Base-by-base conservation (phyloP, 495 filamentous ascomycete species). In the Xylaria venustula region DNA sequence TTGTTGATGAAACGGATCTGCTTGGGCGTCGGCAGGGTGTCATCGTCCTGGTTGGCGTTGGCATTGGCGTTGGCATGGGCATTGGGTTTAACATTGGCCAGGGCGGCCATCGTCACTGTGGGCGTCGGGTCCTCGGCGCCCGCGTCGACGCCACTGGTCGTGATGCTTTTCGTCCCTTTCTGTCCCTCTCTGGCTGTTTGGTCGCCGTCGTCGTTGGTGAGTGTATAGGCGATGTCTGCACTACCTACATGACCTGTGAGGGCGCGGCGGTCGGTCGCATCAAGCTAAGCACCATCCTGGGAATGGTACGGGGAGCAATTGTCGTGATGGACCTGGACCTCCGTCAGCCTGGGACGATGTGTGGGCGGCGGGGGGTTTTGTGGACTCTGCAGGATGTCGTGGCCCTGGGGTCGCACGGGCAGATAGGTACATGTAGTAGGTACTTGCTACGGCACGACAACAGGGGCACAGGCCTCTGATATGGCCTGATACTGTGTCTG, bases 1-100 rank as follows among this genome's bases (percentile, higher is more conserved):
- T 89, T 91, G 56, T 89, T 87, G 63, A 93, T 88, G 72, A 92
- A 92, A 64, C 90, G 85, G 54, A 93, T 90, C 72, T 80, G 77
- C 70, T 82, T 82, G 26, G 72, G 79, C 25, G 78, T 71, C 47
- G 79, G 80, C 44, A 79, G 63, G 61, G 67, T 62, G 49, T 71
- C 69, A 8, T 64, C 69, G 67, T 59, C 50, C 69, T 65, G 68
- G 61, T 74, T 78, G 56, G 75, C 71, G n/a, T n/a, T n/a, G n/a
- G n/a, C n/a, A n/a, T n/a, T 52, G 70, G 66, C 69, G 61, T 74
- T 78, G 56, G 75, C 71, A n/a, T n/a, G n/a, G n/a, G n/a, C n/a
- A n/a, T n/a, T n/a, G n/a, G n/a, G n/a, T n/a, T n/a, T 52, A 69
- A 65, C 69, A 59, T 74, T 78, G 56, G 75, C 71, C 58, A 76